Conservation (phyloP, 345 rosid genomes). For the Citrus reticulata region DNA sequence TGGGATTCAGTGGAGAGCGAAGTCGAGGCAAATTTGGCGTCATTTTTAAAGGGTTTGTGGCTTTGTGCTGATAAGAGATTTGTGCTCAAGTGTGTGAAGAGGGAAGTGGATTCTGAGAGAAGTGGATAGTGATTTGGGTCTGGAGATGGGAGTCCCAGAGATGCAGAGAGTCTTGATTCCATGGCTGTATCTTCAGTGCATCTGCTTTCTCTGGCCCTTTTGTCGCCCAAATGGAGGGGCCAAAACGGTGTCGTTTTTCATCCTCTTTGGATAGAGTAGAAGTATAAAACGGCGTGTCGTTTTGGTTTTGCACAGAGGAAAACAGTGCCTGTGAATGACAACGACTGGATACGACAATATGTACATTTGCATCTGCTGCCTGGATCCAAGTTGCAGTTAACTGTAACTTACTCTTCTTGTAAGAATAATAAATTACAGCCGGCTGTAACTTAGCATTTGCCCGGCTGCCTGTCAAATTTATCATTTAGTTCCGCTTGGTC, state of each 20-base stretch:
- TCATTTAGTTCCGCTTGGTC: no score
- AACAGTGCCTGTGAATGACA: no score
- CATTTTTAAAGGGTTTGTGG: neutral
- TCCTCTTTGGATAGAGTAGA: neutral
- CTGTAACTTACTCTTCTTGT: no score
- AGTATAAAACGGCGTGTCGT: neutral
- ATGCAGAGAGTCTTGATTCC: slow-evolving; percentile 47
- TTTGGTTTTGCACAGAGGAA: neutral
- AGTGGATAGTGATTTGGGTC: slow-evolving; percentile 17
- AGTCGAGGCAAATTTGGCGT: slow-evolving; percentile 17
- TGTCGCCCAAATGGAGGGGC: neutral
- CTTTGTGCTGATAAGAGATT: slow-evolving; percentile 22
- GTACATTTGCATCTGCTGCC: no score
- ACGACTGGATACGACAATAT: no score
- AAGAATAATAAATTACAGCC: no score
- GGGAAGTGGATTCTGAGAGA: slow-evolving; percentile 25
- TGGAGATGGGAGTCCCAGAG: slow-evolving; percentile 36
- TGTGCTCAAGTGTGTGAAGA: slow-evolving; percentile 28
- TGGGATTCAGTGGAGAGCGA: slow-evolving; percentile 10
- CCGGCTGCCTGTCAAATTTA: no score
- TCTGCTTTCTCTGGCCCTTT: neutral
- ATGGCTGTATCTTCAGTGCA: slow-evolving; percentile 17
- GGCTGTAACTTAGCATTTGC: no score
- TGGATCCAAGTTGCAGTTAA: no score
- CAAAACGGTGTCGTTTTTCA: neutral